Evolutionary conservation across 169 alveolate species (phyloP), one percentile per base, ranked within the genome.

Genomic region (Plasmodium gonderi): DNA sequence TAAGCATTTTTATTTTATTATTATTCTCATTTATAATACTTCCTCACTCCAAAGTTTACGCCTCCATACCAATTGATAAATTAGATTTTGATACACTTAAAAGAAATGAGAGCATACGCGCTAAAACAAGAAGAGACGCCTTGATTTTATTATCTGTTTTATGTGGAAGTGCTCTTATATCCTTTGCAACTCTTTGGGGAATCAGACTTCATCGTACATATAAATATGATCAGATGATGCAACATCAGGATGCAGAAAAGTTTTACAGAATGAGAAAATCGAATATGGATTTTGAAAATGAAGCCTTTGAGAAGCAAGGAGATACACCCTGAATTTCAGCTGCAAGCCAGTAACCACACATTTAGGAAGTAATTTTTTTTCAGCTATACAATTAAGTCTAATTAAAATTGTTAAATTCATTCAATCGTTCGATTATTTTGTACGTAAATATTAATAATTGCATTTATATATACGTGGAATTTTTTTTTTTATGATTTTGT

Each of bases 71-170:
- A 20, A n/a, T 75, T 40, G 64, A 75, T 11, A 38, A 36, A 36
- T 75, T 75, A 45, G 64, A 75, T 31, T 75, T n/a, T 29, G 81
- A 75, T 20, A 75, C 81, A 75, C 17, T 75, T 38, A 33, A 75
- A 49, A 31, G 12, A 14, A 31, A 75, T 75, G 81, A 75, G 23
- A 75, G 12, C n/a, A 75, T 75, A 36, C 45, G 51, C n/a, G 26
- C 64, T 8, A 75, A 75, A 75, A 12, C 65, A 40, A 75, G 64
- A 20, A 75, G 29, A n/a, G 81, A 75, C 29, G 42, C 0, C 5
- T 17, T 75, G 51, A 17, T 36, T 5, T 5, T 75, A 26, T 11
- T 75, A 45, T 75, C 81, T 17, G 49, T 75, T 75, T 38, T 75
- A 75, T 75, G 81, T 40, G 81, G 51, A 75, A 38, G 65, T n/a